Percentiles rank a stretch among this genome's conserved stretches.
phyloP scores from a whole-genome alignment of 352 stramenopile species.

The Globisporangium spiculum region DNA sequence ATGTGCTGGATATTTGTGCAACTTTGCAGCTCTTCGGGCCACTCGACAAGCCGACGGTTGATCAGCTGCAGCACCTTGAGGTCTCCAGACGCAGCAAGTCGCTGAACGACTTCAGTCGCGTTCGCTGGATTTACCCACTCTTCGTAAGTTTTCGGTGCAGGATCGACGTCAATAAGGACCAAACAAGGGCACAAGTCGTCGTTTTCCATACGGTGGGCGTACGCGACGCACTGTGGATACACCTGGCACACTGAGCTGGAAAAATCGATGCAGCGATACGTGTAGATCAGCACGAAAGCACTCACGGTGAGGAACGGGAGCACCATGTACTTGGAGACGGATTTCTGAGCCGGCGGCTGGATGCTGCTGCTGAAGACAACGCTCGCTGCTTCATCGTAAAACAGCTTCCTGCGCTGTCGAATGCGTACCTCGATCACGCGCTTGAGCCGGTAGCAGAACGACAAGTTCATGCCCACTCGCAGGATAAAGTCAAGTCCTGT shows the following conservation, averaged over 20 bases:
- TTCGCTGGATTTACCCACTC: conserved; percentile 27
- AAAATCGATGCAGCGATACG: too few relatives aligned
- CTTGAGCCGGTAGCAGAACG: not conserved
- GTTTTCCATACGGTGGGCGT: conserved; percentile 20
- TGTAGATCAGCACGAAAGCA: conserved; percentile 15
- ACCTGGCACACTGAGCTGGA: conserved; percentile 16
- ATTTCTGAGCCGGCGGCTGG: conserved; percentile 1
- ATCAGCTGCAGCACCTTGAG: conserved; percentile 40
- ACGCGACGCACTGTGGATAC: conserved; percentile 27
- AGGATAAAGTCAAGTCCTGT: conserved; percentile 24
- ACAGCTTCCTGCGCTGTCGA: conserved; percentile 12
- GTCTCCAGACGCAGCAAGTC: conserved; percentile 25
- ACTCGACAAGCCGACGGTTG: conserved; percentile 25
- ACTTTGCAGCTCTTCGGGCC: conserved; percentile 25
- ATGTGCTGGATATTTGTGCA: conserved; percentile 37
- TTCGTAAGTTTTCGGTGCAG: conserved; percentile 16
- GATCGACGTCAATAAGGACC: conserved; percentile 30
- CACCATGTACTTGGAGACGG: conserved; percentile 15
- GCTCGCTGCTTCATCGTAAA: conserved; percentile 2
- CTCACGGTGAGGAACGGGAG: conserved; percentile 21
- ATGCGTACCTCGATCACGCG: not conserved
- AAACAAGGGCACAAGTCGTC: conserved; percentile 31
- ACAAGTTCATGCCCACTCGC: conserved; percentile 23
- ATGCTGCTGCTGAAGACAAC: not conserved
- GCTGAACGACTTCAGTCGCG: conserved; percentile 24